Conservation (phyloP, 192 early-diverging fungal species). For the Phlyctochytrium planicorne region DNA sequence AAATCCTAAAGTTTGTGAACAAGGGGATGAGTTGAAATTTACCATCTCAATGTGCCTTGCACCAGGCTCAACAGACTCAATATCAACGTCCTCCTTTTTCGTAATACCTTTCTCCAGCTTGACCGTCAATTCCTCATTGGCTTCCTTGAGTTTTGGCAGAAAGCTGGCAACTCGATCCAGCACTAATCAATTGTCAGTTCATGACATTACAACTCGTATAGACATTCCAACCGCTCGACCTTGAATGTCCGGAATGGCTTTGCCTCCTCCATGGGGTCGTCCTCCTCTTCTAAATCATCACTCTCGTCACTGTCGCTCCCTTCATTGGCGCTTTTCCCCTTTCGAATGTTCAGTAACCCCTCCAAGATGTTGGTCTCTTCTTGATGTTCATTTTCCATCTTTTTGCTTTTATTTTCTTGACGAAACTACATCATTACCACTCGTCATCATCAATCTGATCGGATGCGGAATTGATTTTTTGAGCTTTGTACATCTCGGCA, state of each 20-base stretch:
- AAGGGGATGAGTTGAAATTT: no score
- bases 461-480: conserved; percentile 18
- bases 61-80: conserved; percentile 9
- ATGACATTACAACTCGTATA: not conserved
- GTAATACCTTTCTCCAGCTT: conserved; percentile 1
- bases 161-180: conserved; percentile 12
- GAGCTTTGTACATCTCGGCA: conserved; percentile 30
- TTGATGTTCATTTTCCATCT: no score
- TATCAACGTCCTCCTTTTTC: conserved; percentile 14
- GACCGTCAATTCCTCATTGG: conserved; percentile 7
- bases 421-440: no score
- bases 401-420: no score
- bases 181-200: conserved; percentile 3
- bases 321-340: not conserved
- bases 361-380: not conserved
- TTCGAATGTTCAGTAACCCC: not conserved
- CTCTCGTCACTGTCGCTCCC: not conserved
- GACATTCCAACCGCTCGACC: not conserved
- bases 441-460: not conserved
- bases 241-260: not conserved
- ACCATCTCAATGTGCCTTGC: conserved; percentile 21
- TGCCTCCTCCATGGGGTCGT: not conserved
- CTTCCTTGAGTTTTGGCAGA: conserved; percentile 18
- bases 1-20: no score
- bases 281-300: not conserved